Base-by-base conservation (phyloP, 257 asterid genomes). In the Scutellaria barbata region DNA sequence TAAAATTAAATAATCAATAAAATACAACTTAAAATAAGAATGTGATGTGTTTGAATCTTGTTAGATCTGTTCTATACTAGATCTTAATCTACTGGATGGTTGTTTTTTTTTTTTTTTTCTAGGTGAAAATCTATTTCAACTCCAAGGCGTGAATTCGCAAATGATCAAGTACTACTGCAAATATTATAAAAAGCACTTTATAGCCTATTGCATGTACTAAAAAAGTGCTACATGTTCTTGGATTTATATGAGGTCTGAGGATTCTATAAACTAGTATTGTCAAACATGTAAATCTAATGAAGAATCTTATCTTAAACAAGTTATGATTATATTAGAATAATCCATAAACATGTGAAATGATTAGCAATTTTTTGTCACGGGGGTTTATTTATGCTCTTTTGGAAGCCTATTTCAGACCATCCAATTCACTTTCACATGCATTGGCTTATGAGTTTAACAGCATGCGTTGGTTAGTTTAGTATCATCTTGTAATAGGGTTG, bases 311-410 rank as follows among this genome's bases (percentile, higher is more conserved):
- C 79, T 17, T 16, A 48, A 39, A 46, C 41, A 14, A 5, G 12
- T 73, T 22, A 16, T 33, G 18, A 9, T 40, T 30, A 40, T 14
- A 8, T 45, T 37, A 66, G 48, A 62, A 20, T 66, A 59, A 72
- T 52, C 17, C 14, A 54, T 7, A 42, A 58, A 20, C 76, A 77
- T 61, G 78, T 77, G 78, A 59, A 58, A 63, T 63, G 11, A 69
- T 76, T 76, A 43, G 13, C 30, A 60, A 12, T 2, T 42, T 10
- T 18, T 40, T 62, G 48, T 60, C 50, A 59, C 59, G 61, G 61
- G 53, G 61, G 22, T 22, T 59, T 30, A 61, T 51, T 58, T 59
- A 67, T 18, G 55, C 45, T 35, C 52, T 41, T 17, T 5, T 1
- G 25, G 42, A 66, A 33, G 2, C 77, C 20, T 8, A 25, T 3